A percentile compares a stretch with the other conserved stretches of the same genome.
phyloP scores from a whole-genome alignment of 176 grass and related monocot species.

The Cocos nucifera region DNA sequence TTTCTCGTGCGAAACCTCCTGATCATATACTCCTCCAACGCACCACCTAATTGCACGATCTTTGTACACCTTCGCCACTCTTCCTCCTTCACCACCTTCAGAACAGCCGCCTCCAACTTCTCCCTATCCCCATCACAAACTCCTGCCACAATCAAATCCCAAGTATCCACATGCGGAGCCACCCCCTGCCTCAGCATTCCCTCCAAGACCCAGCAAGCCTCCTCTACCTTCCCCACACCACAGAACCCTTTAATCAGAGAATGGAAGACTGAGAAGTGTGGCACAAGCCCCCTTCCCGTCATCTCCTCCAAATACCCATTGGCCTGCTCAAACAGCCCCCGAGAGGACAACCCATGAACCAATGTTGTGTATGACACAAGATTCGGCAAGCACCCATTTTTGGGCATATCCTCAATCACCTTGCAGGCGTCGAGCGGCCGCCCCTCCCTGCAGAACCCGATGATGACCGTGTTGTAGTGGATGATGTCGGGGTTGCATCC shows the following conservation, averaged over 20 bases:
- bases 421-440: constrained; percentile 66
- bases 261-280: constrained; percentile 84
- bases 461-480: constrained; percentile 72
- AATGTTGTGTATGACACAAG: constrained; percentile 40
- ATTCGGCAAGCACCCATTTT: constrained; percentile 42
- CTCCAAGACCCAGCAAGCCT: constrained; percentile 38
- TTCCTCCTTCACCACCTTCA: constrained; percentile 27
- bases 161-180: constrained; percentile 49
- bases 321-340: constrained; percentile 42
- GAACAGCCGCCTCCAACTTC: constrained; percentile 11
- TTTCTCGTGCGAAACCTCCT: background rate
- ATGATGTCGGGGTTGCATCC: constrained; percentile 56
- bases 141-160: constrained; percentile 42
- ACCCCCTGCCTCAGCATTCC: constrained; percentile 50
- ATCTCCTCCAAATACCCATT: constrained; percentile 53
- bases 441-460: constrained; percentile 57
- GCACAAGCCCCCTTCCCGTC: constrained; percentile 34
- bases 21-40: constrained; percentile 9
- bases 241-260: constrained; percentile 59
- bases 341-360: constrained; percentile 53
- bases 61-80: constrained; percentile 15
- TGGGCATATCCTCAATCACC: constrained; percentile 71
- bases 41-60: background rate
- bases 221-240: constrained; percentile 44
- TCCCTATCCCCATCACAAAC: constrained; percentile 30